Evolutionary conservation across 345 rosid species (phyloP).

Genomic region (Rhodamnia rubescens): DNA sequence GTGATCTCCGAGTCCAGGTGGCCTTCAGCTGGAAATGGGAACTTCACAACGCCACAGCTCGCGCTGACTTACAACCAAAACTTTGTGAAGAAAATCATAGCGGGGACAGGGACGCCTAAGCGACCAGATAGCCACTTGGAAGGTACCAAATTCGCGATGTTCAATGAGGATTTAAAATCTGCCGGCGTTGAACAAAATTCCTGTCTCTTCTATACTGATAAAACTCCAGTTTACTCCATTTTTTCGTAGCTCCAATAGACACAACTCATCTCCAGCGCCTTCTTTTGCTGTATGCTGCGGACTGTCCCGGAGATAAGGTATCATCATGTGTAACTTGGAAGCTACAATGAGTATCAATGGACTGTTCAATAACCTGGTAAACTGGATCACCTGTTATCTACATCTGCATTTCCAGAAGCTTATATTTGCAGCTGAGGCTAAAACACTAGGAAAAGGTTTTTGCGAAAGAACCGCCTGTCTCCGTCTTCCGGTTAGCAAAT

Average conservation of each 20-base stretch:
- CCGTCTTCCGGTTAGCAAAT: not conserved
- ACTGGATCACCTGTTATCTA: not conserved
- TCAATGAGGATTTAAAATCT: constrained; percentile 8
- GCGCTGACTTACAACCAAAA: constrained; percentile 5
- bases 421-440: not conserved
- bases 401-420: not conserved
- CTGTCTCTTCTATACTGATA: constrained; percentile 12
- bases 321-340: not conserved
- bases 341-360: not conserved
- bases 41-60: not conserved
- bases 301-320: not conserved
- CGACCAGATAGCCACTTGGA: constrained; percentile 1
- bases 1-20: not conserved
- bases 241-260: not conserved
- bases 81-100: not conserved
- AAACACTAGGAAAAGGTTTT: not conserved
- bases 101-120: constrained; percentile 19
- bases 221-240: constrained; percentile 6
- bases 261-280: not conserved
- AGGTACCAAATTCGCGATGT: constrained; percentile 10
- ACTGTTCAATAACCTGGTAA: not conserved
- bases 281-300: not conserved
- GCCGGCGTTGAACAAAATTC: constrained; percentile 3
- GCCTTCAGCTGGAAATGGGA: not conserved
- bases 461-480: not conserved